Evolutionary conservation across 2,329 filamentous ascomycete genomes (phyloP).

Genomic region (Trichophaea hybrida): DNA sequence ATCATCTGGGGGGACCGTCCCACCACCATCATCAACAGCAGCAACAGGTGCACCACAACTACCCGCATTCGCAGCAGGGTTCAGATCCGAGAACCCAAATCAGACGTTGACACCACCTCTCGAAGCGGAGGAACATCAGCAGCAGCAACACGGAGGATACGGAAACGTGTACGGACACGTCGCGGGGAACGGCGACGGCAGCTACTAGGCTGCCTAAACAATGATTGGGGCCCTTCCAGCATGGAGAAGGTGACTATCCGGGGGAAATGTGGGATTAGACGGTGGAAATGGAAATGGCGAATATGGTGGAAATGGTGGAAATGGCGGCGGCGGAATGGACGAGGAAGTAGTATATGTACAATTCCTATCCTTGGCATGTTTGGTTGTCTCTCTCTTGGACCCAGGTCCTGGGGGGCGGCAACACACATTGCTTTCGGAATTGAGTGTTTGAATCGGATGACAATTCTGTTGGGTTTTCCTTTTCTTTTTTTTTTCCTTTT

Average conservation of each 20-base stretch:
- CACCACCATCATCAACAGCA: constrained; percentile 18
- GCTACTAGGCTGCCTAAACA: not conserved
- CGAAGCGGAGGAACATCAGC: constrained; percentile 23
- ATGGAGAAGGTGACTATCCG: not conserved
- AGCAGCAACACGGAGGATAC: constrained; percentile 20
- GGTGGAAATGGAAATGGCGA: not conserved
- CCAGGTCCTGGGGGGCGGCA: not conserved
- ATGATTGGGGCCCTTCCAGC: not conserved
- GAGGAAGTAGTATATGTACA: not conserved
- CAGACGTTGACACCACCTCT: constrained; percentile 24
- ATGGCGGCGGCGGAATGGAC: not conserved
- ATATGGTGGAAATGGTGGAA: not conserved
- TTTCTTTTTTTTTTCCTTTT: not conserved
- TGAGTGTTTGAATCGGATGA: not conserved
- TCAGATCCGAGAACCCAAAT: constrained; percentile 23
- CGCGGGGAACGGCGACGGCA: constrained; percentile 18
- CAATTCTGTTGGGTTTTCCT: not conserved
- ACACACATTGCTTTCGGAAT: not conserved
- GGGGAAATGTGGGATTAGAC: not conserved
- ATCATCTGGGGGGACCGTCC: constrained; percentile 11
- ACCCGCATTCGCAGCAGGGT: constrained; percentile 11
- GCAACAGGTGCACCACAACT: not conserved
- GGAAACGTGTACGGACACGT: constrained; percentile 20
- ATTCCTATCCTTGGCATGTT: not conserved
- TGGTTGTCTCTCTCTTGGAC: not conserved